A percentile compares a stretch with the other conserved stretches of the same genome.
Evolutionary conservation across 1,284 basidiomycete species (phyloP).

Genomic region (Prillingera fragicola): DNA sequence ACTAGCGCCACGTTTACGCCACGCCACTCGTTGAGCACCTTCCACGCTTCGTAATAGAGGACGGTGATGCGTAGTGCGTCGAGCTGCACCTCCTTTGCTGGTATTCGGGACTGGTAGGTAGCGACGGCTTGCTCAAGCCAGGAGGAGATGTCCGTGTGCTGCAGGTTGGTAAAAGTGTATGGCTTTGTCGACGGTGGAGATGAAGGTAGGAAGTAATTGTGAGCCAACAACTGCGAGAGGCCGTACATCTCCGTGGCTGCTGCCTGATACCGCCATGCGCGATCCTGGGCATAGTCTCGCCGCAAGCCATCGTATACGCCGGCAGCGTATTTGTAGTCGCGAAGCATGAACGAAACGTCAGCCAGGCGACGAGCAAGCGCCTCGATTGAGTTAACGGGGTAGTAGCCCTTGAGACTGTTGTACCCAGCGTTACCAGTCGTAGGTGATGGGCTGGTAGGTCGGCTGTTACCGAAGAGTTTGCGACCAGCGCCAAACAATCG

Average conservation of each 20-base stretch:
- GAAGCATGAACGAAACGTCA: conserved; percentile 88
- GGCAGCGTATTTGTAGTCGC: conserved; percentile 80
- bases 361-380: conserved; percentile 63
- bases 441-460: conserved; percentile 40
- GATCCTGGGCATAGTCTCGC: conserved; percentile 57
- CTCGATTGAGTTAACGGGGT: conserved; percentile 49
- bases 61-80: conserved; percentile 47
- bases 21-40: conserved; percentile 42
- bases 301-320: conserved; percentile 78
- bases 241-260: conserved; percentile 50
- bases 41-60: conserved; percentile 49
- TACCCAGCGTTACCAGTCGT: conserved; percentile 30
- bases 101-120: conserved; percentile 29
- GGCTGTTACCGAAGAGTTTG: conserved; percentile 50
- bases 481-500: conserved; percentile 70
- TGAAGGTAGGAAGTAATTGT: conserved; percentile 39
- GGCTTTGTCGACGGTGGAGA: conserved; percentile 23
- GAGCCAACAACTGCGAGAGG: conserved; percentile 38
- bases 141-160: conserved; percentile 43
- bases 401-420: conserved; percentile 46
- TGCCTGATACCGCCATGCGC: conserved; percentile 46
- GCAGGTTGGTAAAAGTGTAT: conserved; percentile 35
- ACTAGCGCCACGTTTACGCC: conserved; percentile 40
- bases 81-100: conserved; percentile 38
- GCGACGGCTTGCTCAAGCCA: conserved; percentile 47